Base-by-base conservation (phyloP, 1,139 yeast species). In the Meyerozyma carpophila region DNA sequence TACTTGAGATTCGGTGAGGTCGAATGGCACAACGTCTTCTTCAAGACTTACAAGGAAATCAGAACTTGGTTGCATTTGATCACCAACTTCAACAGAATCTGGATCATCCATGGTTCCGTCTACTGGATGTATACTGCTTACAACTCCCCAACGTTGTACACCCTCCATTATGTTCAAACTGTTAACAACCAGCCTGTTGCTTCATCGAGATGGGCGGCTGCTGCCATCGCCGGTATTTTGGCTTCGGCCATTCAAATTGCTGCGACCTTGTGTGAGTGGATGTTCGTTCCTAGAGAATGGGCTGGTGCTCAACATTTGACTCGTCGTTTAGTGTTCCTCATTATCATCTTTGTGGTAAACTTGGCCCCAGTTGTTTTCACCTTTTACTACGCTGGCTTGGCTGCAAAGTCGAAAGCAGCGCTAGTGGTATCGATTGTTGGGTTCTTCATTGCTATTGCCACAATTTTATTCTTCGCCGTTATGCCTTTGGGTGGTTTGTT, bases 401-500 rank as follows among this genome's bases (percentile, higher is more conserved):
- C 78, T 43, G 71, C 77, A 37, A 66, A 79, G 50, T 87, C 96
- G 14, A 81, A 73, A 51, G 81, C 93, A 40, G 96, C 96, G 4
- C 79, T 77, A 49, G 83, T 83, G 43, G 89, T 94, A 43, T 83
- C 95, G 14, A 82, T 91, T 51, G 94, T 93, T 45, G 89, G 88
- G 51, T 93, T 94, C 75, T 84, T 93, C 62, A 81, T 93, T 65
- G 94, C 96, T 16, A 67, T 93, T 47, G 84, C 79, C 32, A 90
- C 98, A 5, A 71, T 90, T 53, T 52, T 89, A 20, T 93, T 90
- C 79, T 90, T 90, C 64, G 76, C 98, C 11, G 66, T 91, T 51
- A 91, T 93, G 97, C 99, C 99, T 40, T 76, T 93, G 55, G 98
- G 98, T 65, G 98, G 97, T 39, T 74, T 93, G 54, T 94, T 93